Evolutionary conservation across 805 yeast species (phyloP), one percentile per base, ranked within the genome.

Genomic region (Yarrowia hollandica): DNA sequence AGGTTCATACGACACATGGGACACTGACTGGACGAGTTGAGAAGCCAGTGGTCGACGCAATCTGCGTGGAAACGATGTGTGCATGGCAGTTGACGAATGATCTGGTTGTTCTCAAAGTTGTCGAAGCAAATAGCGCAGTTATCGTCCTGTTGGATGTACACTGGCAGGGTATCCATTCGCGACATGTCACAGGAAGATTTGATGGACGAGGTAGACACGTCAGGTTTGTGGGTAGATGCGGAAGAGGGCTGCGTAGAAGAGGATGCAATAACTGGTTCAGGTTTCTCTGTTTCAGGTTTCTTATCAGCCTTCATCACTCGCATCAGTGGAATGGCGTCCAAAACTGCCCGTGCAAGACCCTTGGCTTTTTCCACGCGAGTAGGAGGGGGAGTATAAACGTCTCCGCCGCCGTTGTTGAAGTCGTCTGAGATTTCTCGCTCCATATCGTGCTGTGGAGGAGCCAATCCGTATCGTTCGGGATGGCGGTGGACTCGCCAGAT

Each of bases 341-440:
- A 61, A 18, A 71, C 72, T 1, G 74, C 74, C 18, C 70, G 60
- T 6, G 74, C 74, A n/a, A 71, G 64, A 4, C 74, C 74, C 15
- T 64, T 65, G 22, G 74, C 74, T 3, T 35, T 52, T 8, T 34
- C 44, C 10, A 52, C 58, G 0, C 55, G 26, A 1, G 67, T 42
- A 22, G 62, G 59, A 19, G 62, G 59, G 4, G 54, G 60, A 16
- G 59, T 21, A 14, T 57, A 56, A 10, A 61, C 34, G 23, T 52
- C 48, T 5, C 64, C 65, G 15, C 60, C 62, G 8, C 62, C 59
- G 18, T 59, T 63, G 30, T 38, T 28, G 10, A 50, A 59, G 18
- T 31, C 54, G 18, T 42, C 42, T 10, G 58, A 41, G 26, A 30
- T 34, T 25, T 44, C 25, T 9, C 42, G 19, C 37, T 21, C 28